A percentile compares a stretch with the other conserved stretches of the same genome.
Evolutionary conservation across 441 rosid genomes (phyloP).

Genomic region (Aquilaria agallochum): DNA sequence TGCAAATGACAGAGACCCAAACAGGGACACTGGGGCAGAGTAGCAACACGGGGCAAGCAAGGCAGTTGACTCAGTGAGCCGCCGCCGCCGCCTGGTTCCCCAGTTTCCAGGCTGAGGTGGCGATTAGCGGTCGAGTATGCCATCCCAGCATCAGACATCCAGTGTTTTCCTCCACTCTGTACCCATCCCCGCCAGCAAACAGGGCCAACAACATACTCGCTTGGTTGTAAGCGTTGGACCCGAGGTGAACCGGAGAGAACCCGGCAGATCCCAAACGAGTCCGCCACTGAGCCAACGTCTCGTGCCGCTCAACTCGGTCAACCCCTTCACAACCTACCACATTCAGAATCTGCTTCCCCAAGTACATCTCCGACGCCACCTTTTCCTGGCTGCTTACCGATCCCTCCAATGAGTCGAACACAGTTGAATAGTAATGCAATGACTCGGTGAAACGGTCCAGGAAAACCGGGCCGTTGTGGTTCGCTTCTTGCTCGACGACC

Average conservation of each 20-base stretch:
- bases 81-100: conserved; percentile 2
- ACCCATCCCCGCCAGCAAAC: conserved; percentile 81
- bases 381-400: conserved; percentile 36
- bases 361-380: conserved; percentile 72
- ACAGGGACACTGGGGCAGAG: conserved; percentile 8
- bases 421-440: conserved; percentile 67
- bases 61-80: conserved; percentile 17
- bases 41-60: background rate
- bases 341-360: conserved; percentile 74
- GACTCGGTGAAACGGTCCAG: conserved; percentile 80
- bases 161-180: conserved; percentile 73
- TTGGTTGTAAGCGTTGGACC: conserved; percentile 85
- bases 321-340: conserved; percentile 70
- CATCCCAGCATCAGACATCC: conserved; percentile 91
- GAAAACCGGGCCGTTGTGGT: conserved; percentile 79
- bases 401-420: conserved; percentile 87
- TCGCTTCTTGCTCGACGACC: conserved; percentile 85
- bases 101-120: conserved; percentile 88
- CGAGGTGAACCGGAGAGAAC: conserved; percentile 61
- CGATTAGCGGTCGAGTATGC: conserved; percentile 83
- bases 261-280: conserved; percentile 58
- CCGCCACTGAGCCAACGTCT: conserved; percentile 63
- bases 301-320: conserved; percentile 81
- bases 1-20: conserved; percentile 14
- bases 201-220: conserved; percentile 79